Evolutionary conservation across 1,284 basidiomycete genomes (phyloP).

Genomic region (Trichosporon asahii): DNA sequence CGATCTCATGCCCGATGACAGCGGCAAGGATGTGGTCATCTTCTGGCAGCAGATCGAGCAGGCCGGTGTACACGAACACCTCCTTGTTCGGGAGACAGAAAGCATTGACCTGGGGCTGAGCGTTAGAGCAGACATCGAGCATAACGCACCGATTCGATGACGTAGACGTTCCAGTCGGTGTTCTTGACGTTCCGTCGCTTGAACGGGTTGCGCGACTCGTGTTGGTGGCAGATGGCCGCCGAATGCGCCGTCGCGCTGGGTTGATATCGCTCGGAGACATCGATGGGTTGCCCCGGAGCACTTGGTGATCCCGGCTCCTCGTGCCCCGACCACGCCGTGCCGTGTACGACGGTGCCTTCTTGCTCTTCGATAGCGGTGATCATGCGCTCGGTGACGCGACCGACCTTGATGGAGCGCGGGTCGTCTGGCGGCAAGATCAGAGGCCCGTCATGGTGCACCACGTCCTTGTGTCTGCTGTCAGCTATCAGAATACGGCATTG

Average conservation of each 20-base stretch:
- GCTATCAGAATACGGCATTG: neutral
- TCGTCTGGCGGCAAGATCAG: conserved; percentile 51
- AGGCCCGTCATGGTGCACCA: conserved; percentile 51
- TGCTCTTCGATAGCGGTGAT: conserved; percentile 52
- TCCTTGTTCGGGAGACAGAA: conserved; percentile 57
- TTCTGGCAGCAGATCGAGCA: conserved; percentile 52
- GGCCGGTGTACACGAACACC: conserved; percentile 56
- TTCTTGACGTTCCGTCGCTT: conserved; percentile 47
- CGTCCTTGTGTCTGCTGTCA: conserved; percentile 49
- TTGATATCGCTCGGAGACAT: conserved; percentile 24
- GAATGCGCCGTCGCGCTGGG: conserved; percentile 51
- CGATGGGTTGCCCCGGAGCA: conserved; percentile 28
- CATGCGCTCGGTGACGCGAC: conserved; percentile 45
- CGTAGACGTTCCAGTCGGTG: conserved; percentile 55
- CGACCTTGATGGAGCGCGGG: conserved; percentile 48
- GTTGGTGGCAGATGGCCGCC: conserved; percentile 49
- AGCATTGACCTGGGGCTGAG: conserved; percentile 53
- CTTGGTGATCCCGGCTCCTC: conserved; percentile 36
- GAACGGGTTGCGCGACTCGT: conserved; percentile 52
- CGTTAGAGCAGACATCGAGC: conserved; percentile 12
- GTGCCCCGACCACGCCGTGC: conserved; percentile 50
- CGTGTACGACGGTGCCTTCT: conserved; percentile 48
- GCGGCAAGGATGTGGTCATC: conserved; percentile 55
- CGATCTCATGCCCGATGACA: conserved; percentile 55
- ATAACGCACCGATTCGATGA: conserved; percentile 52